Conservation (phyloP, 768 basidiomycete species). For the Mycena kentingensis region DNA sequence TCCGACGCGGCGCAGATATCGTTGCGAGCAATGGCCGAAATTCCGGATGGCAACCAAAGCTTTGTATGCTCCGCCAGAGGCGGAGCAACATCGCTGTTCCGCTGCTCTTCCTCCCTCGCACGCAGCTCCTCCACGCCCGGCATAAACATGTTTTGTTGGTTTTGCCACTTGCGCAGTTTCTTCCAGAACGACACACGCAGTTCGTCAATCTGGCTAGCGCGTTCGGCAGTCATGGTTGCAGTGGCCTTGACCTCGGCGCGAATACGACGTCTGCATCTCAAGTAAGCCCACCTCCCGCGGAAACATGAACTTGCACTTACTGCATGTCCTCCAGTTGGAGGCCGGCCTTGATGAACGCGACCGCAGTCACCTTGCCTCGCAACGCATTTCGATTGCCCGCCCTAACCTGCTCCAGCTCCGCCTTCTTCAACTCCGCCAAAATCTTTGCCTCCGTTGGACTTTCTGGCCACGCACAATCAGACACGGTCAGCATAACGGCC, state of each 20-base stretch:
- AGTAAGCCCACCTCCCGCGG: no score
- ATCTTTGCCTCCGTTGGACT: no score
- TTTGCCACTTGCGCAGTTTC: conserved; percentile 1
- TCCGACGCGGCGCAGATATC: background rate
- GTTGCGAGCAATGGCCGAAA: background rate
- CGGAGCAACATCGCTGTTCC: background rate
- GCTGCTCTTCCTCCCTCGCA: background rate
- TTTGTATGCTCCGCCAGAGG: background rate
- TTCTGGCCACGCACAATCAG: no score
- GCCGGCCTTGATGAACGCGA: no score
- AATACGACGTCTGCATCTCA: background rate
- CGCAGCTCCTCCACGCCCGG: background rate
- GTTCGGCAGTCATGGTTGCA: background rate
- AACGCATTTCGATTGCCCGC: no score
- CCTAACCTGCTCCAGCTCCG: no score
- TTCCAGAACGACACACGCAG: background rate
- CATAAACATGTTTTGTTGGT: background rate
- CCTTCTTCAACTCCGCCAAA: no score
- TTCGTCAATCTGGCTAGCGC: background rate
- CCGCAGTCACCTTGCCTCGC: no score
- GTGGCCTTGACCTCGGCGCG: background rate
- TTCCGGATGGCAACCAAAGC: conserved; percentile 1
- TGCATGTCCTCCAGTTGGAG: no score
- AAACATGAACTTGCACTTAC: no score
- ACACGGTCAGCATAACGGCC: no score